Evolutionary conservation across 106 monocot species (phyloP).

Genomic region (Apostasia ramifera): DNA sequence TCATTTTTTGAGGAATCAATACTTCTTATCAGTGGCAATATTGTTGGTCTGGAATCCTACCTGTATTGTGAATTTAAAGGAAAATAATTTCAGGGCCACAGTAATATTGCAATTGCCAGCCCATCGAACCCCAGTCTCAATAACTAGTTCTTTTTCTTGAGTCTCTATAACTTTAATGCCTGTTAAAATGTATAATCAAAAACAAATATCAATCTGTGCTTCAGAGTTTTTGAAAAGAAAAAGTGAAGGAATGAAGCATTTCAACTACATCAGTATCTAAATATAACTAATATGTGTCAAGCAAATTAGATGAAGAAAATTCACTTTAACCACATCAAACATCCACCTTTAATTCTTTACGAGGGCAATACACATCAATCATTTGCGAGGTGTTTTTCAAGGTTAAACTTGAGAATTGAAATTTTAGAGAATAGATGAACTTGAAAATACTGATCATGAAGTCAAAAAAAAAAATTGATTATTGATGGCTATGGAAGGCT

Average conservation of each 20-base stretch:
- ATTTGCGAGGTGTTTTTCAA: too few relatives aligned
- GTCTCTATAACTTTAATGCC: slow-evolving; percentile 82
- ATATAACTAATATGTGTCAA: background rate
- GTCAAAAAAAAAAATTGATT: too few relatives aligned
- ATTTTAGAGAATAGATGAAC: too few relatives aligned
- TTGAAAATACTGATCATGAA: too few relatives aligned
- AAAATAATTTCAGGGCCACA: slow-evolving; percentile 36
- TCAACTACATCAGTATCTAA: too few relatives aligned
- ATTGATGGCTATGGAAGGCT: too few relatives aligned
- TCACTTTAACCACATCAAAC: background rate
- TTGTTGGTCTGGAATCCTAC: slow-evolving; percentile 18
- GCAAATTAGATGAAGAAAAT: background rate
- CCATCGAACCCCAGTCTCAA: slow-evolving; percentile 71
- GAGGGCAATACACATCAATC: too few relatives aligned
- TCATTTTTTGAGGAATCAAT: background rate
- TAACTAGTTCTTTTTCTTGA: slow-evolving; percentile 65
- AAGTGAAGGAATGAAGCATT: too few relatives aligned
- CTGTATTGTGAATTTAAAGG: slow-evolving; percentile 50
- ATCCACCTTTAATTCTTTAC: too few relatives aligned
- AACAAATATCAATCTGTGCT: background rate
- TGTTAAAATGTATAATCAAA: slow-evolving; percentile 10
- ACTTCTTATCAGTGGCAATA: background rate
- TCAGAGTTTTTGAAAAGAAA: too few relatives aligned
- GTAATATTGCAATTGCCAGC: slow-evolving; percentile 65
- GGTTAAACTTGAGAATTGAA: too few relatives aligned